phyloP scores from a whole-genome alignment of 129 eudicot species.

The Deinandra increscens region DNA sequence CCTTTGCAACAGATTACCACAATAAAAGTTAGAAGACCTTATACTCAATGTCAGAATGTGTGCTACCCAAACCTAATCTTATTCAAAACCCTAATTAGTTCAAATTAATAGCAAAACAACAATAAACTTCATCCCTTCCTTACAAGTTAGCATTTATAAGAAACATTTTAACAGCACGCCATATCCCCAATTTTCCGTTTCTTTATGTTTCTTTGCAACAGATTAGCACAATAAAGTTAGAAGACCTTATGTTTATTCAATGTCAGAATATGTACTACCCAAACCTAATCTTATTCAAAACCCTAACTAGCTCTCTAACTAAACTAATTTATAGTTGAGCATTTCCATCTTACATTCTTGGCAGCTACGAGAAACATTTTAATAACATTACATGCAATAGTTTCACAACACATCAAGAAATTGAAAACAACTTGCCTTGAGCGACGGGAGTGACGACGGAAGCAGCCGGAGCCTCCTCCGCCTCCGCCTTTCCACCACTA shows the following conservation, averaged over 20 bases:
- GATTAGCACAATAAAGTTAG: background rate
- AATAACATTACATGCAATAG: slow-evolving; percentile 12
- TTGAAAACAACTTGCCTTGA: slow-evolving; percentile 34
- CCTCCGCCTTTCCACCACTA: slow-evolving; percentile 36
- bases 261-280: background rate
- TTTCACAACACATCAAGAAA: background rate
- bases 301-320: slow-evolving; percentile 9
- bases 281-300: slow-evolving; percentile 14
- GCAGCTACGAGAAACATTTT: slow-evolving; percentile 1
- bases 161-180: background rate
- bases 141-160: background rate
- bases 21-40: background rate
- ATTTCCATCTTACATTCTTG: background rate
- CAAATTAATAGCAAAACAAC: background rate
- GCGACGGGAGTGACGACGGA: slow-evolving; percentile 52
- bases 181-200: slow-evolving; percentile 1
- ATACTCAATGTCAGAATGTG: background rate
- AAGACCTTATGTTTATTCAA: background rate
- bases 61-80: background rate
- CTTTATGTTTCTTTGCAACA: background rate
- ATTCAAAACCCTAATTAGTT: slow-evolving; percentile 18
- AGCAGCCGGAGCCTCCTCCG: slow-evolving; percentile 46
- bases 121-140: background rate
- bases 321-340: background rate
- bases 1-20: background rate